Evolutionary conservation across 768 basidiomycete genomes (phyloP), one percentile per base, ranked within the genome.

Genomic region (Leccinum aurantiacum): DNA sequence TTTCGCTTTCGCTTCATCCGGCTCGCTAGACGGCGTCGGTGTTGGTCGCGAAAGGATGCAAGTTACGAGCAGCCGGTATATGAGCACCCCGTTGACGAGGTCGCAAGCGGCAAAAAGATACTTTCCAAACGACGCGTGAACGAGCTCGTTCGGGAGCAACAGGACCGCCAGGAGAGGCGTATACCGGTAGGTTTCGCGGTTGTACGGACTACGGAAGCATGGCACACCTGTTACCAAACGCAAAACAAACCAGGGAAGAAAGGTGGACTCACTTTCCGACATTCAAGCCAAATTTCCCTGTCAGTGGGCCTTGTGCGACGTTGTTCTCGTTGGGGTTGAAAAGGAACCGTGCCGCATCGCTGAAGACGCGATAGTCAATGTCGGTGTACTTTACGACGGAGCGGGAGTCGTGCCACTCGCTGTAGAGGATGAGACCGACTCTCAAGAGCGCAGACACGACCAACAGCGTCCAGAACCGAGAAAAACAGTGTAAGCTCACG

Each of bases 321-420:
- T 88, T 89, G 27, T 63, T 73, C 31, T 70, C 62, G n/a, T 75
- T 66, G 56, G 87, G 82, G 50, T 79, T 68, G 27, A 84, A 71
- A 33, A 92, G 68, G 69, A 91, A 93, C 46, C 76, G 78, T 1
- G 94, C 87, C 4, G 97, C 97, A 72, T 98, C 96, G 50, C 84
- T 90, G 78, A 98, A 97, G 66, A 99, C 96, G 38, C 86, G 83
- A 74, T 98, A 98, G 75, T 99, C 97, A 64, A 98, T 82, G 74
- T 99, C 97, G n/a, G 97, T 98, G 71, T 98, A 99, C 74, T 95
- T 95, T 24, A 98, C 87, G 31, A 85, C 73, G 1, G 90, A 91
- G 65, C 78, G 86, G 15, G 84, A 83, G 67, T 97, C 94, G 60
- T 95, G 93, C 85, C 91, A 93, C 76, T 91, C 90, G 69, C 92